phyloP scores from a whole-genome alignment of 352 stramenopile genomes.

The Plasmopara halstedii region DNA sequence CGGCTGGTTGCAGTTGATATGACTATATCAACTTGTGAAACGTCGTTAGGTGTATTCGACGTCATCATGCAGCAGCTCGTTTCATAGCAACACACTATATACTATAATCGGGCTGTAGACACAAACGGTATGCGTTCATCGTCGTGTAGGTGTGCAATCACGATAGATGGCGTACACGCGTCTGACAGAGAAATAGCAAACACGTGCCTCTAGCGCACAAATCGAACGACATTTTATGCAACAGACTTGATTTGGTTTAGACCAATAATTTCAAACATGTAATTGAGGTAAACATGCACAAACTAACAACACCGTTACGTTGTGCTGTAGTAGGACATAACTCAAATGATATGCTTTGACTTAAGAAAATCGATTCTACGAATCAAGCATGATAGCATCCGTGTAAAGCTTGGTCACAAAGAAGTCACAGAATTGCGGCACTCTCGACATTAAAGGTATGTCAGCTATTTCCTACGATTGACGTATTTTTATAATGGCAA shows the following conservation, averaged over 20 bases:
- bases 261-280: conserved; percentile 48
- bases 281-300: conserved; percentile 63
- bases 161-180: conserved; percentile 41
- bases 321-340: conserved; percentile 23
- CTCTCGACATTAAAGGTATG: conserved; percentile 57
- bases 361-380: conserved; percentile 72
- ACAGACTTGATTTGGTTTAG: conserved; percentile 64
- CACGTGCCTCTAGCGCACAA: conserved; percentile 69
- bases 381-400: conserved; percentile 54
- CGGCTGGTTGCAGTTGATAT: no score
- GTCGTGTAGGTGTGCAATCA: conserved; percentile 65
- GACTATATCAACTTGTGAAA: no score
- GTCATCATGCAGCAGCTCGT: conserved; percentile 12
- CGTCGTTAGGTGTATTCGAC: conserved; percentile 13
- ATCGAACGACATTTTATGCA: conserved; percentile 83
- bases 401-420: conserved; percentile 68
- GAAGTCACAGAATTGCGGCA: conserved; percentile 61
- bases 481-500: conserved; percentile 20
- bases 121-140: conserved; percentile 66
- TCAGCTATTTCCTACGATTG: conserved; percentile 29
- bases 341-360: conserved; percentile 72
- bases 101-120: conserved; percentile 25
- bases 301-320: conserved; percentile 33
- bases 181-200: conserved; percentile 76
- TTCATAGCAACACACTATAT: conserved; percentile 64